Base-by-base conservation (phyloP, 768 basidiomycete species). In the Dioszegia crocea region DNA sequence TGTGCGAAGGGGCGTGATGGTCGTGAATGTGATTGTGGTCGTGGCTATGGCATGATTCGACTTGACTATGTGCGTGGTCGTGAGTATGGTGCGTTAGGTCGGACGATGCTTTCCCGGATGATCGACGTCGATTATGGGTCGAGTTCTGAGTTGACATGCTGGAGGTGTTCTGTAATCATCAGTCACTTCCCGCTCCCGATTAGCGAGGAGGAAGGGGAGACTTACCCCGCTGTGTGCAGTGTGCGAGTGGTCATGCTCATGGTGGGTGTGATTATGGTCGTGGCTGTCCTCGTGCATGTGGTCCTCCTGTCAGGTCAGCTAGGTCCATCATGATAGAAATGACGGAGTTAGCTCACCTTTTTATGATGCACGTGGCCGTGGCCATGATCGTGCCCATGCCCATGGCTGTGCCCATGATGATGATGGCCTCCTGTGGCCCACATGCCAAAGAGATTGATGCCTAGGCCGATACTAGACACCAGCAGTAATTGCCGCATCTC, bases 371-470 rank as follows among this genome's bases (percentile, higher is more conserved):
- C 67, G 10, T 63, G 62, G 5, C 60, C 61, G 40, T 70, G 67
- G 5, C 56, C 64, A 54, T 73, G 74, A 29, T 40, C 56, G 43
- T 64, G 67, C 4, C 44, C 65, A 61, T 69, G 65, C 17, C 62
- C 62, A 49, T 75, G 74, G 24, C 64, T 56, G 56, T 69, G 69
- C 1, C 68, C 70, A 43, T 73, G 65, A 49, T 68, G 67, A 62
- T 71, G 65, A 62, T 73, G 63, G 65, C 91, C 92, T 4, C 96
- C 96, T 82, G 96, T 99, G 0, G 96, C 96, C 73, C 92, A 89
- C 91, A 99, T 96, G 36, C 96, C 96, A 67, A 97, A 98, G 19
- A 99, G 78, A 75, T 99, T 99, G 46, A 99, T 91, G 1, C 82
- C 91, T 10, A 99, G 80, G 8, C 96, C 96, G 26, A 97, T 76